Evolutionary conservation across 1,284 basidiomycete genomes (phyloP).

Genomic region (Termitomyces sp.): DNA sequence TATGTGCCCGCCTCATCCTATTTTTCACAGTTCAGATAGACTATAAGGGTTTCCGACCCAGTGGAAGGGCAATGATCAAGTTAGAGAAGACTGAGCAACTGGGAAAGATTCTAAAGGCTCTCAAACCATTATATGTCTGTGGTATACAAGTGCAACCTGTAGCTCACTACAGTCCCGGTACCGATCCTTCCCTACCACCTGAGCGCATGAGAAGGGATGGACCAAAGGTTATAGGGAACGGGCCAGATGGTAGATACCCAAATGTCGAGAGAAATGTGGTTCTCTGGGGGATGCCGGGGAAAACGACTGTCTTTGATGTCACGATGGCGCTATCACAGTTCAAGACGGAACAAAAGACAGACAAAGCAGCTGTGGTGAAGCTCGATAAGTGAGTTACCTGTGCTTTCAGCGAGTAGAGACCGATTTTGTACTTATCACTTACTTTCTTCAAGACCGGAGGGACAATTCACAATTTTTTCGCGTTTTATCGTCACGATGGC

Average conservation of each 20-base stretch:
- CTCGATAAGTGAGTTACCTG: slow-evolving; percentile 41
- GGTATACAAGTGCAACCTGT: slow-evolving; percentile 33
- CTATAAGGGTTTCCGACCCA: slow-evolving; percentile 55
- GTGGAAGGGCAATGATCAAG: slow-evolving; percentile 50
- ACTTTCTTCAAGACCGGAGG: slow-evolving; percentile 26
- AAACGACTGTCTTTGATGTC: slow-evolving; percentile 30
- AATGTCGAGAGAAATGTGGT: slow-evolving; percentile 49
- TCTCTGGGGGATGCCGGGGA: slow-evolving; percentile 57
- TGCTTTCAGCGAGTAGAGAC: background rate
- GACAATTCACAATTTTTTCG: slow-evolving; percentile 38
- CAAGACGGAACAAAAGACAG: slow-evolving; percentile 33
- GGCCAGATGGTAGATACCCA: slow-evolving; percentile 45
- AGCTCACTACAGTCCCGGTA: slow-evolving; percentile 11
- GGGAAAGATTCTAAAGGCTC: slow-evolving; percentile 33
- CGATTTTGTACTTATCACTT: background rate
- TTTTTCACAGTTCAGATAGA: slow-evolving; percentile 47
- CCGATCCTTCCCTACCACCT: slow-evolving; percentile 4
- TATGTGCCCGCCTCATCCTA: background rate
- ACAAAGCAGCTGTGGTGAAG: slow-evolving; percentile 36
- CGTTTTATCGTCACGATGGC: slow-evolving; percentile 49
- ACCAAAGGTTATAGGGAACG: slow-evolving; percentile 38
- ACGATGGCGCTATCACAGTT: slow-evolving; percentile 38
- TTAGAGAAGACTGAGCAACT: slow-evolving; percentile 42
- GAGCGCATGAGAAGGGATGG: background rate
- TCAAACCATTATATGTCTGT: slow-evolving; percentile 40